Conservation (phyloP, 108 stramenopile species). For the Stephanodiscus triporus region DNA sequence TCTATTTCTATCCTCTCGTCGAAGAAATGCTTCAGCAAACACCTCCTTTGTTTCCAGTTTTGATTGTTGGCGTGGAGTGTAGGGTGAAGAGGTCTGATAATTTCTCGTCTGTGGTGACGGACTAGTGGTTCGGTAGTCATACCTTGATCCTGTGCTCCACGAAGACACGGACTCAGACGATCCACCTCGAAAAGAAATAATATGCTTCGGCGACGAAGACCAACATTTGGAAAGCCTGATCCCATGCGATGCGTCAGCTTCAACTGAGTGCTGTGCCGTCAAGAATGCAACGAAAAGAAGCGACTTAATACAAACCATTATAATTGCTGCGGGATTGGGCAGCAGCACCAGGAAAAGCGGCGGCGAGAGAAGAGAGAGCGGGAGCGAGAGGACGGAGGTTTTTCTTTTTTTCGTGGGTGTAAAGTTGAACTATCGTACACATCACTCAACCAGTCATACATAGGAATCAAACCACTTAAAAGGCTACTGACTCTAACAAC, state of each 20-base stretch:
- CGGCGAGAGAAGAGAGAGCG: no score
- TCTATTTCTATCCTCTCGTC: slow-evolving; percentile 14
- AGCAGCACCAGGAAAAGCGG: no score
- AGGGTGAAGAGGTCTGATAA: not conserved
- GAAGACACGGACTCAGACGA: slow-evolving; percentile 4
- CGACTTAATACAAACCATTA: no score
- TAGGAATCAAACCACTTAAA: no score
- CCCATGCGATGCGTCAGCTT: slow-evolving; percentile 2
- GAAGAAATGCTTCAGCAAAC: slow-evolving; percentile 14
- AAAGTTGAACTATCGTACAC: no score
- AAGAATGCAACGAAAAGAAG: not conserved
- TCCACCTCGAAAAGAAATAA: not conserved
- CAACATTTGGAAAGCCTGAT: not conserved
- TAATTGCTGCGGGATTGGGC: no score
- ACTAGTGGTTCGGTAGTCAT: slow-evolving; percentile 13
- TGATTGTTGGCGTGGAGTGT: slow-evolving; percentile 1
- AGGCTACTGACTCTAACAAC: no score
- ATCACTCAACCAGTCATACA: no score
- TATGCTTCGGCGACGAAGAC: not conserved
- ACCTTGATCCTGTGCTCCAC: slow-evolving; percentile 11
- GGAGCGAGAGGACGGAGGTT: no score
- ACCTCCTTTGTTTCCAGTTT: slow-evolving; percentile 8
- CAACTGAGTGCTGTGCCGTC: not conserved
- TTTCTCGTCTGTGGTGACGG: slow-evolving; percentile 6
- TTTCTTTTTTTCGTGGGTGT: no score